phyloP scores from a whole-genome alignment of 139 green algal genomes.

The Desmodesmus armatus region DNA sequence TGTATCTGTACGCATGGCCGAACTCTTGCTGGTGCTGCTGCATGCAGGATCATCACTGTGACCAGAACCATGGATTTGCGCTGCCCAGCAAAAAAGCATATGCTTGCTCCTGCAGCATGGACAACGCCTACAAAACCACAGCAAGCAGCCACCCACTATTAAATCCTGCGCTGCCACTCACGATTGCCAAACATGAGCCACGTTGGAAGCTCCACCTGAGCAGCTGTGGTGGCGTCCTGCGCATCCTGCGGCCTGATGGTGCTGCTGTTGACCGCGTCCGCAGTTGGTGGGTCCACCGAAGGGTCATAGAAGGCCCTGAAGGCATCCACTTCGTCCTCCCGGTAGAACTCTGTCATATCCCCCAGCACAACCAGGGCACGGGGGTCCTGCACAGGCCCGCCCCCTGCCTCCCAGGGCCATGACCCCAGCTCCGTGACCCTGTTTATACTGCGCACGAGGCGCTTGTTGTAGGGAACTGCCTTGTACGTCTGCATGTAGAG shows the following conservation, averaged over 20 bases:
- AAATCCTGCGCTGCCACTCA: too few relatives aligned
- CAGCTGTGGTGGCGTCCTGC: not conserved
- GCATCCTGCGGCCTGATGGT: not conserved
- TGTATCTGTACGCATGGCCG: too few relatives aligned
- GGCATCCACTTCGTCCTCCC: slow-evolving; percentile 31
- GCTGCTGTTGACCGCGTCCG: not conserved
- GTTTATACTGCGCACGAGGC: slow-evolving; percentile 31
- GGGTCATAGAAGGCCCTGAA: slow-evolving; percentile 47
- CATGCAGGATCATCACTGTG: too few relatives aligned
- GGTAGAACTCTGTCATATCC: slow-evolving; percentile 46
- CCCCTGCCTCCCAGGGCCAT: slow-evolving; percentile 39
- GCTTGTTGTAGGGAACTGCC: slow-evolving; percentile 24
- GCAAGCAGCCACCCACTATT: too few relatives aligned
- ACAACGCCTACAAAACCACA: too few relatives aligned
- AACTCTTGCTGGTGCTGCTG: too few relatives aligned
- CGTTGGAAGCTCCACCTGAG: slow-evolving; percentile 22
- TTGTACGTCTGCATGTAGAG: too few relatives aligned
- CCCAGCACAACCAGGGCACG: slow-evolving; percentile 41
- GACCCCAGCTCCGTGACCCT: slow-evolving; percentile 3
- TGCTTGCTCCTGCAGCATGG: too few relatives aligned
- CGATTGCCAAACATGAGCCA: slow-evolving; percentile 50
- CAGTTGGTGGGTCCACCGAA: not conserved
- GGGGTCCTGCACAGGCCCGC: slow-evolving; percentile 27
- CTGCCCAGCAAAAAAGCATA: too few relatives aligned
- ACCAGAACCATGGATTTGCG: too few relatives aligned